Base-by-base conservation (phyloP, 2,329 filamentous ascomycete species). In the Xylaria sp. region DNA sequence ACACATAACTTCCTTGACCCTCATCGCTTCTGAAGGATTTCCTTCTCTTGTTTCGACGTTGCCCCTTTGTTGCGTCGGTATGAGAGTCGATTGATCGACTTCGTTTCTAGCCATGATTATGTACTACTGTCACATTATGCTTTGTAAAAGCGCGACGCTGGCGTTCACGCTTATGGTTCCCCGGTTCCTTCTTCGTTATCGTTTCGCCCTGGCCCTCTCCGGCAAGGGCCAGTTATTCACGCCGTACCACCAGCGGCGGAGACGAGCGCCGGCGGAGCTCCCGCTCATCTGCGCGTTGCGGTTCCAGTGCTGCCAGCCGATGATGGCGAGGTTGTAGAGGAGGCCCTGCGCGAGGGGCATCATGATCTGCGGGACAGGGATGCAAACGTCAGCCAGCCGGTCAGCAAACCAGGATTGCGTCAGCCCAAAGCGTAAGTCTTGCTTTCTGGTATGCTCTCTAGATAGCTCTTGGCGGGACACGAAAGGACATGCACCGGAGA, bases 261-360 rank as follows among this genome's bases (percentile, higher is more conserved):
- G 79, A 68, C 85, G 86, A 6, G 91, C 92, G 21, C 95, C 95
- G 15, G 91, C 79, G 25, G 87, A 88, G 69, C 86, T 87, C 8
- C 95, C 95, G 65, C 87, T 88, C 67, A 97, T 83, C 72, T 88
- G 87, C 13, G 91, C 89, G 60, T 85, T 90, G 62, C 85, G 84
- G 76, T 98, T 97, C 91, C 91, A 97, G 74, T 90, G 85, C 72
- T 92, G 88, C 94, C 94, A 98, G 58, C 94, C 95, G 67, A 87
- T 87, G 55, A 97, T 84, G 13, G 89, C 84, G 38, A 98, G 82
- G 62, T 93, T 95, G 85, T 94, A 97, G n/a, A 95, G 76, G 46
- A 94, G 82, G 47, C 95, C 95, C 78, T 98, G 95, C 4, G 90
- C 81, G 54, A 99, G 81, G 43, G 94, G 94, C 79, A 98, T 88